Conservation (phyloP, 140 eudicot species). For the Flaveria floridana region DNA sequence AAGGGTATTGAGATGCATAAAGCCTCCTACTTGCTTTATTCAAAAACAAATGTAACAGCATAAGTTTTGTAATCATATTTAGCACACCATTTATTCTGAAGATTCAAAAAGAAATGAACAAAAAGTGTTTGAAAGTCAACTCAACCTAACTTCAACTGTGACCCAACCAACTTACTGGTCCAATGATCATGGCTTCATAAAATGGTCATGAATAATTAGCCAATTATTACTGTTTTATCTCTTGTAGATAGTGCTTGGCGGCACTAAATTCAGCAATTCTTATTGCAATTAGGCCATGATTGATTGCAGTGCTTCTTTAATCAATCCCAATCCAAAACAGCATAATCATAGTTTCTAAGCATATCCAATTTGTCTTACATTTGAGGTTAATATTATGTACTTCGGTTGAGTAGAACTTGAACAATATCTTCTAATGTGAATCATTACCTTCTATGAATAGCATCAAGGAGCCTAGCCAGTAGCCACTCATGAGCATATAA, state of each 20-base stretch:
- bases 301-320: neutral
- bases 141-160: neutral
- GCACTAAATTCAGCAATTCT: neutral
- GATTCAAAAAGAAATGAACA: neutral
- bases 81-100: neutral
- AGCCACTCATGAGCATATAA: too few relatives aligned
- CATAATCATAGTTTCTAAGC: neutral
- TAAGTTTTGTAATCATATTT: neutral
- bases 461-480: too few relatives aligned
- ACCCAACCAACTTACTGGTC: neutral
- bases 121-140: neutral
- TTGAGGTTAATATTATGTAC: too few relatives aligned
- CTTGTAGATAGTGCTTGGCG: neutral
- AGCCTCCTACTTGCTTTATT: neutral
- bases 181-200: neutral
- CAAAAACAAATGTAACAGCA: neutral
- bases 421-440: too few relatives aligned
- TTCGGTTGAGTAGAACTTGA: too few relatives aligned
- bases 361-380: neutral
- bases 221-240: neutral
- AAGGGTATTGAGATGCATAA: neutral
- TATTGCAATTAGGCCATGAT: neutral
- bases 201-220: neutral
- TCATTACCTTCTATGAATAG: too few relatives aligned
- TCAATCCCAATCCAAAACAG: slow-evolving; percentile 3